Base-by-base conservation (phyloP, 2,329 filamentous ascomycete species). In the Fusarium setosum region DNA sequence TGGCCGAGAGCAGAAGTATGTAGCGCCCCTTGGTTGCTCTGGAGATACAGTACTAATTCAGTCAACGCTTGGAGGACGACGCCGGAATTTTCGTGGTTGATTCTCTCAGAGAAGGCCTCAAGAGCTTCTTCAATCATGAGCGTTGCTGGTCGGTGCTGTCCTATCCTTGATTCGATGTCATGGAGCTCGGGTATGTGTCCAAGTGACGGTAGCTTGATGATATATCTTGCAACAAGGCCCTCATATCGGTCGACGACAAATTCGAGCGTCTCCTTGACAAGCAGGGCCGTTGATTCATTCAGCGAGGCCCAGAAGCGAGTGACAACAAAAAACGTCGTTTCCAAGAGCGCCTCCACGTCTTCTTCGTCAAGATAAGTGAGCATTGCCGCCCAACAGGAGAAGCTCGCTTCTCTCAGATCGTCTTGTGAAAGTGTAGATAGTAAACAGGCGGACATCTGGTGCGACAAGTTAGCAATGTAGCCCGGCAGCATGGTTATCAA, bases 241-340 rank as follows among this genome's bases (percentile, higher is more conserved):
- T 82, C 81, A 71, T 94, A 86, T 3, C 87, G 82, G n/a, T 85
- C 82, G 35, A 96, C 79, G 34, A 97, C 81, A 56, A 84, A 84
- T 11, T 83, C 79, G 21, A 98, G 82, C 65, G 94, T 83, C 15
- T 84, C 80, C 59, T 87, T 83, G 4, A 90, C 90, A 54, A 83
- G 82, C 4, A 83, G 72, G 63, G 86, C 88, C 2, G 90, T 90
- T 4, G 82, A 75, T 5, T 84, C 80, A 20, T 89, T 88, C 56
- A 98, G 89, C 1, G 72, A 74, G 5, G 76, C 67, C 96, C 96
- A 99, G 72, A 96, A 90, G 68, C 91, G 89, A 21, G 91, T 89
- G 47, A 98, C 89, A 37, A 97, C 88, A 52, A 94, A 94, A 68
- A 98, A 93, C 0, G 94, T 97, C 58, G 95, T 94, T 74, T 97